phyloP scores from a whole-genome alignment of 2,329 filamentous ascomycete species.

The Cladophialophora yegresii region DNA sequence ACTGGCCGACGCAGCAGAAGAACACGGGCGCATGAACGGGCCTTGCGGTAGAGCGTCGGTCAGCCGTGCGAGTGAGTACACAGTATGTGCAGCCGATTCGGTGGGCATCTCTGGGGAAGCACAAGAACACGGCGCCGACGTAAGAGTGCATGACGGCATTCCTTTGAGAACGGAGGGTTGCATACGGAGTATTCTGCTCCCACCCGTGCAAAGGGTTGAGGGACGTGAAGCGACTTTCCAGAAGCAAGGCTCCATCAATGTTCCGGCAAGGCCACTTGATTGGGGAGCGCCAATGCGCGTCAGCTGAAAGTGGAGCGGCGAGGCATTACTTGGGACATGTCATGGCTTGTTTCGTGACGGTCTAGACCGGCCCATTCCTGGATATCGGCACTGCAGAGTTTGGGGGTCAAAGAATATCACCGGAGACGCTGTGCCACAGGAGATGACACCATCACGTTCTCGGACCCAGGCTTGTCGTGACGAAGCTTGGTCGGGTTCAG shows the following conservation, averaged over 20 bases:
- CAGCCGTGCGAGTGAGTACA: neutral
- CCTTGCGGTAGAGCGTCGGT: neutral
- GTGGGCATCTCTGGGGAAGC: neutral
- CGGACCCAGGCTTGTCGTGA: neutral
- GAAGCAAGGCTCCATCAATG: slow-evolving; percentile 7
- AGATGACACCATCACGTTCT: neutral
- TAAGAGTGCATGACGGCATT: slow-evolving; percentile 15
- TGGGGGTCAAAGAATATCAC: slow-evolving; percentile 8
- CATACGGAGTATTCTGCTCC: slow-evolving; percentile 9
- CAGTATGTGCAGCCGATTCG: neutral
- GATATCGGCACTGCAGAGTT: slow-evolving; percentile 18
- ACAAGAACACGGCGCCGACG: slow-evolving; percentile 11
- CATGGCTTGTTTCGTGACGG: slow-evolving; percentile 3
- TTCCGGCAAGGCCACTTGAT: slow-evolving; percentile 2
- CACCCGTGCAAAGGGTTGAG: neutral
- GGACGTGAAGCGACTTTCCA: neutral
- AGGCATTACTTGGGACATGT: slow-evolving; percentile 10
- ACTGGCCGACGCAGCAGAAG: neutral
- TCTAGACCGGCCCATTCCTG: slow-evolving; percentile 21
- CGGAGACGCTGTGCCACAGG: slow-evolving; percentile 1
- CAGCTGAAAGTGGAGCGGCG: slow-evolving; percentile 3
- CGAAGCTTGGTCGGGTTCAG: neutral
- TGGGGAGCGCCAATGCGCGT: slow-evolving; percentile 11
- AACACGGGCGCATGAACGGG: neutral
- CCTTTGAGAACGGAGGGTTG: slow-evolving; percentile 4